Evolutionary conservation across 1,284 basidiomycete genomes (phyloP).

Genomic region (Inonotus hispidus): DNA sequence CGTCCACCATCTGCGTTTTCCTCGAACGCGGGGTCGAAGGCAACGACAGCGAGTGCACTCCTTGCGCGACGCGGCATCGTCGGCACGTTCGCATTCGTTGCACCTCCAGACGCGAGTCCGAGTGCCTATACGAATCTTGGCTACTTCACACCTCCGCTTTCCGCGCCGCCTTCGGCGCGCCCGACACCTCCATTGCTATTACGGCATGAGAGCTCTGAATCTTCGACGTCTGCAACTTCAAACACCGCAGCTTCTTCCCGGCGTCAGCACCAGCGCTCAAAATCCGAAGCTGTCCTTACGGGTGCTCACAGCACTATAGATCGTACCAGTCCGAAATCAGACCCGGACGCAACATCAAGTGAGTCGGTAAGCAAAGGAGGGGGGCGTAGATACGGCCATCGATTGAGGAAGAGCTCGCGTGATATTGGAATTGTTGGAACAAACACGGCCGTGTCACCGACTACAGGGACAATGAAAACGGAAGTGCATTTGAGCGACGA

Average conservation of each 20-base stretch:
- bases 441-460: slow-evolving; percentile 23
- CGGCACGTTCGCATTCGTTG: slow-evolving; percentile 33
- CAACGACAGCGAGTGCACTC: slow-evolving; percentile 15
- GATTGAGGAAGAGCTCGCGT: slow-evolving; percentile 39
- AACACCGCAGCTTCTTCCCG: not conserved
- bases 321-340: not conserved
- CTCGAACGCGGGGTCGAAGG: not conserved
- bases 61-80: slow-evolving; percentile 52
- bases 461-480: slow-evolving; percentile 19
- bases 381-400: slow-evolving; percentile 19
- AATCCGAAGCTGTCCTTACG: slow-evolving; percentile 14
- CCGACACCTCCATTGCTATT: not conserved
- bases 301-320: not conserved
- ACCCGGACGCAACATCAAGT: slow-evolving; percentile 28
- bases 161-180: slow-evolving; percentile 6
- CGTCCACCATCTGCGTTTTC: not conserved
- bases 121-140: slow-evolving; percentile 13
- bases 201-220: slow-evolving; percentile 5
- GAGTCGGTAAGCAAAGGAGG: slow-evolving; percentile 45
- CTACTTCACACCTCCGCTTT: slow-evolving; percentile 17
- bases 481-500: slow-evolving; percentile 15
- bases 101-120: slow-evolving; percentile 17
- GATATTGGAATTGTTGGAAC: slow-evolving; percentile 57
- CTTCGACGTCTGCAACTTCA: not conserved
- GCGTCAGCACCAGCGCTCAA: slow-evolving; percentile 16